Evolutionary conservation across 441 rosid genomes (phyloP).

Genomic region (Breynia disticha): DNA sequence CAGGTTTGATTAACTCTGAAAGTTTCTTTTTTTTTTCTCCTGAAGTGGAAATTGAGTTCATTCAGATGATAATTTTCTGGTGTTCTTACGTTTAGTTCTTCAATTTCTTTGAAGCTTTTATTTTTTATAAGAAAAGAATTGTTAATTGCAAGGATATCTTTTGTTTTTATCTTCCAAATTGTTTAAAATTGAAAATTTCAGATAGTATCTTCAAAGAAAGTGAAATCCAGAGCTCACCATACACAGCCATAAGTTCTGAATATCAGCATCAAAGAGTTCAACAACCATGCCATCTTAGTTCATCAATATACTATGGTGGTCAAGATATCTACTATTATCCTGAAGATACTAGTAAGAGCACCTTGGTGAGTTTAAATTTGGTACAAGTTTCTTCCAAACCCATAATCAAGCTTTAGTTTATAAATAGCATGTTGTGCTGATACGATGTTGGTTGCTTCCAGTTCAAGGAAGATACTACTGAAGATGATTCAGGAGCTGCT

Average conservation of each 20-base stretch:
- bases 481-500: slow-evolving; percentile 68
- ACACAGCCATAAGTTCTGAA: slow-evolving; percentile 25
- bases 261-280: slow-evolving; percentile 61
- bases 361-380: slow-evolving; percentile 32
- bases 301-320: slow-evolving; percentile 91
- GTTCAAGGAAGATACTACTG: slow-evolving; percentile 52
- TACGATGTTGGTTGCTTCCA: slow-evolving; percentile 11
- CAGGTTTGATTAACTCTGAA: slow-evolving; percentile 18
- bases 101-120: no score
- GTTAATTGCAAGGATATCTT: no score
- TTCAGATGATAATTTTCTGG: no score
- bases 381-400: neutral
- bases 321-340: slow-evolving; percentile 59
- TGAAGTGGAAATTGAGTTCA: no score
- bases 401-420: no score
- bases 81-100: no score
- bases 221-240: slow-evolving; percentile 21
- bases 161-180: no score
- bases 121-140: no score
- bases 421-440: no score
- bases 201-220: slow-evolving; percentile 26
- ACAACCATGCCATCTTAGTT: slow-evolving; percentile 80
- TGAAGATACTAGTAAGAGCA: slow-evolving; percentile 28
- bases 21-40: neutral
- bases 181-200: slow-evolving; percentile 9